These are phyloP conservation scores for Deakozyma indianensis DNA, from an alignment of 805 yeast genomes.

Conservation along the genomic window DNA sequence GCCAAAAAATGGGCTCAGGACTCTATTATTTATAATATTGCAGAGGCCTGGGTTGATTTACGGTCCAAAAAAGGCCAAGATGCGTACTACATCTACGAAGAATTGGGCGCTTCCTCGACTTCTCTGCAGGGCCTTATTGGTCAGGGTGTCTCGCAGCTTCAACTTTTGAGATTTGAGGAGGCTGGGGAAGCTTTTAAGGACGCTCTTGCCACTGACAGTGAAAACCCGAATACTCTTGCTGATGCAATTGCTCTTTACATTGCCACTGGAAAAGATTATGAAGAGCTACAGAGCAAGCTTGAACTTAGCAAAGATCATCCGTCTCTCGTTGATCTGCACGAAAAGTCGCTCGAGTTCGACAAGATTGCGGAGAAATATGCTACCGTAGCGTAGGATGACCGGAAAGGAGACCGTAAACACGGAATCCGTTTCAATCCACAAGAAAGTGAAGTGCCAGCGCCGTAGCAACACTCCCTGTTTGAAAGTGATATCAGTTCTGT, in stretches of 20 bases:
- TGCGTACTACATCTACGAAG: constrained; percentile 45
- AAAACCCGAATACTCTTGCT: constrained; percentile 32
- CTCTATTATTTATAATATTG: constrained; percentile 59
- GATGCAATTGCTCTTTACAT: constrained; percentile 51
- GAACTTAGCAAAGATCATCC: constrained; percentile 41
- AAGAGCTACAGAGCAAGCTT: constrained; percentile 9
- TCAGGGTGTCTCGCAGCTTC: constrained; percentile 61
- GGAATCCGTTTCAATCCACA: too few species aligned
- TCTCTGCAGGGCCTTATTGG: constrained; percentile 45
- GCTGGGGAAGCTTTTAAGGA: constrained; percentile 41
- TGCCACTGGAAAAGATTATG: constrained; percentile 32
- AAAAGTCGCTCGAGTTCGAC: constrained; percentile 53
- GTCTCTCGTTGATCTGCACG: constrained; percentile 40
- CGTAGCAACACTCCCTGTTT: too few species aligned
- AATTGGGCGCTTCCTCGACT: constrained; percentile 26
- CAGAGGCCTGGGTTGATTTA: constrained; percentile 59
- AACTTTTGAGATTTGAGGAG: constrained; percentile 69
- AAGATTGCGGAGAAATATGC: constrained; percentile 31
- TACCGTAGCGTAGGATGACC: not conserved
- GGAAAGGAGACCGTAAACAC: too few species aligned
- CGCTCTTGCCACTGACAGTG: constrained; percentile 28
- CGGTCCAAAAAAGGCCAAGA: constrained; percentile 24
- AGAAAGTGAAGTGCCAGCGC: too few species aligned
- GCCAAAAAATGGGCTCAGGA: constrained; percentile 47
- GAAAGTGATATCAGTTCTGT: too few species aligned